Base-by-base conservation (phyloP, 192 early-diverging fungal genomes). In the Backusella westeae region DNA sequence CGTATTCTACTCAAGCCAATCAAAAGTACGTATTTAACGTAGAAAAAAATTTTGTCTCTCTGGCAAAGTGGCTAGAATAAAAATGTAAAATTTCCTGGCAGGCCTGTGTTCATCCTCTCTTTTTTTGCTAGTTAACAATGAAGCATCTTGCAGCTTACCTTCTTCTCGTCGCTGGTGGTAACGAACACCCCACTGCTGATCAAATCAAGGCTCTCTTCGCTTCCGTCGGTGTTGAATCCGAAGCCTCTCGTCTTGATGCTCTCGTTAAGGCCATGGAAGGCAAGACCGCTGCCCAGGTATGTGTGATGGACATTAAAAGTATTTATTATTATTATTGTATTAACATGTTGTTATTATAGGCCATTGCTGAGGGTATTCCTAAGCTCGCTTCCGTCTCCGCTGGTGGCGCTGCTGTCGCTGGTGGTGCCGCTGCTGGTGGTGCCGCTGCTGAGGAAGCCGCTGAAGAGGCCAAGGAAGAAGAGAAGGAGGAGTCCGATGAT, bases 131-230 rank as follows among this genome's bases (percentile, higher is more conserved):
- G 46, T 80, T 78, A 81, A 84, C 59, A 75, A 98, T 97, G 97
- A 97, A 97, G 91, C 92, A 95, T 88, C 88, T 99, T 82, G 96
- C 95, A 79, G 97, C 97, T 85, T 99, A 97, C 93, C 90, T 99
- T 81, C 93, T 99, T 83, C 92, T 96, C 83, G 89, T 89, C 85
- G 89, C 94, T 86, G 95, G 90, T 87, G 95, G 95, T 82, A 94
- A 95, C 82, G 84, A 87, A 73, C 77, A 90, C 76, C 95, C 96
- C 78, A 83, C 93, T 79, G 90, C 89, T 77, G 87, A 85, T 34
- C 90, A 93, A 80, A 90, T 98, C 89, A 89, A 91, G 83, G 85
- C 83, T 76, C 89, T 99, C 84, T 91, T 99, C 78, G 78, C 88
- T 38, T 88, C 96, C 81, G 97, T 94, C 81, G 97, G 97, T 83